phyloP scores from a whole-genome alignment of 2,329 filamentous ascomycete genomes.

The Penicillium sp. region DNA sequence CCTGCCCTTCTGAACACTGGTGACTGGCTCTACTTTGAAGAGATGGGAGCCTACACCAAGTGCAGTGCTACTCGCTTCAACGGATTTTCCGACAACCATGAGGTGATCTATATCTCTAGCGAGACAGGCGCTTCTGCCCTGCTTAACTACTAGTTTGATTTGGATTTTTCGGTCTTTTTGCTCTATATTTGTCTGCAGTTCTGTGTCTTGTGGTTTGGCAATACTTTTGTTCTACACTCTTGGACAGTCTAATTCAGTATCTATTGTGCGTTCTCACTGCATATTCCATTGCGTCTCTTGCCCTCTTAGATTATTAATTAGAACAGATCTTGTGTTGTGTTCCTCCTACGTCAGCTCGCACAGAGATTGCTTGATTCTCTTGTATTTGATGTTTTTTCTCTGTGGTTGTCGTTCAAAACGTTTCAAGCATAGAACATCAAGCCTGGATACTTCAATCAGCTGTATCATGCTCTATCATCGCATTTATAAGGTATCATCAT shows the following conservation, averaged over 20 bases:
- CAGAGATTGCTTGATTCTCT: not conserved
- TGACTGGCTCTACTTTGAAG: slow-evolving; percentile 98
- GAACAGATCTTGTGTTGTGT: slow-evolving; percentile 7
- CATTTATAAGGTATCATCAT: slow-evolving; percentile 9
- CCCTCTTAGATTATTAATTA: not conserved
- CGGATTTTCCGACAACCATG: slow-evolving; percentile 88
- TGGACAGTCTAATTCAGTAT: slow-evolving; percentile 8
- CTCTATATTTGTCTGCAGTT: slow-evolving; percentile 5
- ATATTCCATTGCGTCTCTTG: not conserved
- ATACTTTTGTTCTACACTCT: slow-evolving; percentile 1
- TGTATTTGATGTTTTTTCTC: not conserved
- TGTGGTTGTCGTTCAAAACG: no score
- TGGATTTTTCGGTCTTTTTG: not conserved
- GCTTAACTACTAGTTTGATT: slow-evolving; percentile 48
- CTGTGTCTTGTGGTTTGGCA: slow-evolving; percentile 5
- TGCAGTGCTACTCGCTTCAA: slow-evolving; percentile 98
- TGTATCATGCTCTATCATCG: slow-evolving; percentile 8
- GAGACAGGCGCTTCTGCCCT: slow-evolving; percentile 82
- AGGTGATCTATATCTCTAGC: slow-evolving; percentile 91
- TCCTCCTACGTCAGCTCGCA: not conserved
- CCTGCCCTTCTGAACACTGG: slow-evolving; percentile 78
- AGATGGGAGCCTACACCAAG: slow-evolving; percentile 98
- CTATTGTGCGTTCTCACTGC: slow-evolving; percentile 9
- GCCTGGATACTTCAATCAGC: not conserved
- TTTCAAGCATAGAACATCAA: not conserved